phyloP scores from a whole-genome alignment of 768 basidiomycete genomes.

The Macrolepiota fuliginosa region DNA sequence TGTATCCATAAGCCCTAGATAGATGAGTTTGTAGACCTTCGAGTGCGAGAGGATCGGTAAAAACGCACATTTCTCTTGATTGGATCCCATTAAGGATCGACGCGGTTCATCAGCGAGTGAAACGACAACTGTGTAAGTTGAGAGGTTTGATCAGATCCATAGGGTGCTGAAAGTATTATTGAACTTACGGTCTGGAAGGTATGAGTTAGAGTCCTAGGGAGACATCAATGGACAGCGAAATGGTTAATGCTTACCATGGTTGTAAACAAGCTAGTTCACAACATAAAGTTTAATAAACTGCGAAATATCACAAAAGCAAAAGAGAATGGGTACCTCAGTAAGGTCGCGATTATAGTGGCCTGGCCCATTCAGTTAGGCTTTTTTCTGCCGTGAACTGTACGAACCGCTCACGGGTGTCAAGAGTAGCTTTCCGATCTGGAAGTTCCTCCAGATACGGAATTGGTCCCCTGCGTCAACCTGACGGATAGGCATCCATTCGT shows the following conservation, averaged over 20 bases:
- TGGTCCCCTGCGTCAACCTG: constrained; percentile 53
- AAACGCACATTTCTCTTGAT: background rate
- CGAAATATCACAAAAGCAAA: background rate
- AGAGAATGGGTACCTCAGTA: constrained; percentile 40
- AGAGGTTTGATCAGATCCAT: background rate
- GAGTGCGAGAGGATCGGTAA: background rate
- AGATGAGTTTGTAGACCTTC: background rate
- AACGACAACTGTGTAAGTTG: background rate
- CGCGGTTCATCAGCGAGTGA: background rate
- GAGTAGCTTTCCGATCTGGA: constrained; percentile 62
- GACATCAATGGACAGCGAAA: background rate
- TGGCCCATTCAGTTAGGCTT: constrained; percentile 11
- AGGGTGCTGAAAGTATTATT: background rate
- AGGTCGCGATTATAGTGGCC: constrained; percentile 56
- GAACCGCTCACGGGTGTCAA: constrained; percentile 50
- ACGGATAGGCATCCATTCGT: constrained; percentile 64
- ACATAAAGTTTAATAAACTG: background rate
- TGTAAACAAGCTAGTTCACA: constrained; percentile 41
- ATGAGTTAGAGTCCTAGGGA: too few relatives aligned
- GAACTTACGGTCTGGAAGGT: background rate
- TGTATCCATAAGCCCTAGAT: background rate
- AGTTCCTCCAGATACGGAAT: constrained; percentile 61
- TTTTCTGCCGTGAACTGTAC: background rate
- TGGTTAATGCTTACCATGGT: constrained; percentile 34
- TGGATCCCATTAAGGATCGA: background rate